These are phyloP conservation scores for Noccaea bulbosa DNA, from an alignment of 345 rosid species.

Conservation along the genomic window DNA sequence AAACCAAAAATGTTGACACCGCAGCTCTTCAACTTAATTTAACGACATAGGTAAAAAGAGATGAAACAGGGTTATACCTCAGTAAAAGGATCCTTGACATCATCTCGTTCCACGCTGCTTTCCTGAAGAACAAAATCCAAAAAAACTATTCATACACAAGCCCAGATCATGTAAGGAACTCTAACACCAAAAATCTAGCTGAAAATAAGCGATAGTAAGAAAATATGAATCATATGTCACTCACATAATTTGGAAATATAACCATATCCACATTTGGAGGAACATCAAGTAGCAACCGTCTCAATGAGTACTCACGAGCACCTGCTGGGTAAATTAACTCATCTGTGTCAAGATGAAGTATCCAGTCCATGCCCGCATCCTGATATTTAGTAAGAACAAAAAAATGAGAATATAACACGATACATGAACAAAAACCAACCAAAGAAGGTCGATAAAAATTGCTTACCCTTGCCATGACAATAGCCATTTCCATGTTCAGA, in stretches of 20 bases:
- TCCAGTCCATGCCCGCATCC: conserved; percentile 94
- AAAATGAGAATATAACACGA: conserved; percentile 17
- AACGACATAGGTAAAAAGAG: conserved; percentile 21
- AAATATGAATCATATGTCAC: conserved; percentile 41
- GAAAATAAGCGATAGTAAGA: neutral
- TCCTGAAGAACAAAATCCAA: conserved; percentile 55
- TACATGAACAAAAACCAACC: conserved; percentile 20
- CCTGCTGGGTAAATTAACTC: conserved; percentile 94
- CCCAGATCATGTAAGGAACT: conserved; percentile 16
- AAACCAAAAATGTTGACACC: neutral
- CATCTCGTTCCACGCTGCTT: conserved; percentile 88
- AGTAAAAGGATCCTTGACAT: conserved; percentile 86
- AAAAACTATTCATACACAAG: conserved; percentile 9
- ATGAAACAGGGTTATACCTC: conserved; percentile 56
- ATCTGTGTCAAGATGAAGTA: conserved; percentile 94
- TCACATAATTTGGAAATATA: conserved; percentile 93
- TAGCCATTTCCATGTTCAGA: conserved; percentile 99
- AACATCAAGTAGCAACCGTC: conserved; percentile 78
- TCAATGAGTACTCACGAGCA: conserved; percentile 83
- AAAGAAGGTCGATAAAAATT: conserved; percentile 24
- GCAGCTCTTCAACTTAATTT: conserved; percentile 2
- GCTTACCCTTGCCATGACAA: conserved; percentile 98
- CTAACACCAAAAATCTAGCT: conserved; percentile 21
- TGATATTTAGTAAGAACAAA: conserved; percentile 40
- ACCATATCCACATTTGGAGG: conserved; percentile 91